Evolutionary conservation across 345 rosid species (phyloP), one percentile per base, ranked within the genome.

Genomic region (Theobroma cacao): DNA sequence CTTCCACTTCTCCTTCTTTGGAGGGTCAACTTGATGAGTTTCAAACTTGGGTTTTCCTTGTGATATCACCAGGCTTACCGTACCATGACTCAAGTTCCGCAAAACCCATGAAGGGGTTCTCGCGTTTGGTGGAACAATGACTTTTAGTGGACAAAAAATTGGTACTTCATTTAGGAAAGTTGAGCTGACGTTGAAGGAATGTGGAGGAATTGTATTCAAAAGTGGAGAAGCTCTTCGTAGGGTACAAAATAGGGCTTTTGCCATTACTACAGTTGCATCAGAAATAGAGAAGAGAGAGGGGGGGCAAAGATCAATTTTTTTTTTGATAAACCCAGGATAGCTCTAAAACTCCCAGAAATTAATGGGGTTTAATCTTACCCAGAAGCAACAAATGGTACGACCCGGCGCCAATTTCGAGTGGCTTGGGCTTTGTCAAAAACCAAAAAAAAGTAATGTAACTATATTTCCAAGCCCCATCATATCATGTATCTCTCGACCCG

Each of bases 21-120:
- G 98, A 89, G 99, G 94, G 68, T 90, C 90, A 7, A 85, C 73
- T 75, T 91, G 90, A 40, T 83, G 88, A 2, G 85, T 91, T 82
- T 91, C 95, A 65, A 96, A 92, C 86, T 92, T 91, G n/a, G 95
- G 92, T 84, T 96, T 92, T 77, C 99, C 99, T 64, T 92, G 75
- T 15, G 95, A 90, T 79, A 94, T 89, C 82, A 96, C 98, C 59
- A 96, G 76, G 77, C 82, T 91, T 77, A 96, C 92, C 0, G 84
- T 79, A 31, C 98, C 98, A 60, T 89, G 88, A 75, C 93, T 91
- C 56, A 79, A 85, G 55, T 80, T 80, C 84, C 95, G 86, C 40
- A 40, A 86, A 8, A 59, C 36, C 83, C 89, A 86, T 0, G 78
- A 84, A 63, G 85, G 69, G 61, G 78, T 77, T 33, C 18, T 34